Evolutionary conservation across 2,329 filamentous ascomycete species (phyloP).

Genomic region (Elsinoe australis): DNA sequence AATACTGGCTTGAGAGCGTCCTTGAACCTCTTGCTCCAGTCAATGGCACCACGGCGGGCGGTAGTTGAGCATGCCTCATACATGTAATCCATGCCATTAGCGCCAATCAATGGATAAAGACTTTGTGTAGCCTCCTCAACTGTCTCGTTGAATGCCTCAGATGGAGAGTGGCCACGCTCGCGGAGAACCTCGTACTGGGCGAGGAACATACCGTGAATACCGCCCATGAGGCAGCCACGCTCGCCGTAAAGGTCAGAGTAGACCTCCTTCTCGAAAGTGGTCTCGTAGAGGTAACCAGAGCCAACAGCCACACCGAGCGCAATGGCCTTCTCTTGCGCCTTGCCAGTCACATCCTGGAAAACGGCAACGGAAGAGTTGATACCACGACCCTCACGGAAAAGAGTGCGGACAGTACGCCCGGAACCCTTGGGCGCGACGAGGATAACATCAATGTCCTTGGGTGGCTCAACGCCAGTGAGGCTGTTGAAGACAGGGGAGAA

Average conservation of each 20-base stretch:
- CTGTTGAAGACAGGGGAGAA: conserved; percentile 99
- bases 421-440: conserved; percentile 98
- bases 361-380: conserved; percentile 99
- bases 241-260: conserved; percentile 99
- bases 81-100: conserved; percentile 99
- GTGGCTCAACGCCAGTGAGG: conserved; percentile 96
- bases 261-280: conserved; percentile 99
- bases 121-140: conserved; percentile 99
- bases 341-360: conserved; percentile 95
- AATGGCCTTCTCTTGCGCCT: conserved; percentile 96
- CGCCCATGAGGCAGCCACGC: conserved; percentile 99
- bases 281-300: conserved; percentile 99
- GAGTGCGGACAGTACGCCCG: conserved; percentile 93
- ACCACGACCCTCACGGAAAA: conserved; percentile 98
- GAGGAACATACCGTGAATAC: conserved; percentile 99
- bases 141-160: conserved; percentile 99
- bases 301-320: conserved; percentile 95
- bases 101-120: conserved; percentile 93
- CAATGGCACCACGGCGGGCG: conserved; percentile 93
- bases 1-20: conserved; percentile 97
- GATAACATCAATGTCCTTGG: conserved; percentile 95
- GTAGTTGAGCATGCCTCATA: conserved; percentile 99
- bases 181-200: conserved; percentile 99
- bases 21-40: conserved; percentile 98
- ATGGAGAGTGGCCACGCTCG: conserved; percentile 94